Percentiles rank a stretch among this genome's conserved stretches.
Conservation (phyloP, 2,329 filamentous ascomycete species). For the Colletotrichum spinosum region DNA sequence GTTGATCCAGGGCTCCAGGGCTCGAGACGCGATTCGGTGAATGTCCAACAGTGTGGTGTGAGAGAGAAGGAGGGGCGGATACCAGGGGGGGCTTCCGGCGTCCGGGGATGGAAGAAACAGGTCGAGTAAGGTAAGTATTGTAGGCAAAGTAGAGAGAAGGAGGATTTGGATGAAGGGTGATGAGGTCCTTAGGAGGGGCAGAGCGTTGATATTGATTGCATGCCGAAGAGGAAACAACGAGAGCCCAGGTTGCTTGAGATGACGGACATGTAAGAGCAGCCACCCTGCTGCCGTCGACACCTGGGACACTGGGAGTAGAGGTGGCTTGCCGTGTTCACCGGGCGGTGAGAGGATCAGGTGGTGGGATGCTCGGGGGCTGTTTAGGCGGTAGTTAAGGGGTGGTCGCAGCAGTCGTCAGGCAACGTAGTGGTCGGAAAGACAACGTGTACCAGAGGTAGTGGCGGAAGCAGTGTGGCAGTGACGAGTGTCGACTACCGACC, state of each 20-base stretch:
- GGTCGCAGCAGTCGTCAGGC: not conserved
- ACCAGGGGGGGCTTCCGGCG: conserved; percentile 13
- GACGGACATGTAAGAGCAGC: conserved; percentile 32
- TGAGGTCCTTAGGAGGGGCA: conserved; percentile 23
- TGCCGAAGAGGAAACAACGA: conserved; percentile 32
- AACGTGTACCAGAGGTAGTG: conserved; percentile 7
- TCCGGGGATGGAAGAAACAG: conserved; percentile 1
- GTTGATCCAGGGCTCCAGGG: conserved; percentile 27
- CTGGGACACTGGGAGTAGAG: conserved; percentile 14
- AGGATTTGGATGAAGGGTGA: conserved; percentile 11
- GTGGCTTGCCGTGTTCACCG: conserved; percentile 23
- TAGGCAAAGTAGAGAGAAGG: not conserved
- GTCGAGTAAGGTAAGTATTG: conserved; percentile 10
- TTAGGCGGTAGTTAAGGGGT: conserved; percentile 1
- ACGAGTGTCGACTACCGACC: not conserved
- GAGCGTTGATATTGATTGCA: conserved; percentile 29
- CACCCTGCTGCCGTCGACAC: conserved; percentile 11
- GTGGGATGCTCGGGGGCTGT: not conserved
- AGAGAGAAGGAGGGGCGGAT: conserved; percentile 22
- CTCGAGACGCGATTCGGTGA: conserved; percentile 2
- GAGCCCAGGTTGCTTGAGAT: conserved; percentile 21
- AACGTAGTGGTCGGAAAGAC: not conserved
- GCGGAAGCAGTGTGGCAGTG: not conserved
- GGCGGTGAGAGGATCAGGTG: conserved; percentile 28
- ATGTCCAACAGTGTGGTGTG: conserved; percentile 20